Evolutionary conservation across 306 rosid species (phyloP).

Genomic region (Vigna trinervia): DNA sequence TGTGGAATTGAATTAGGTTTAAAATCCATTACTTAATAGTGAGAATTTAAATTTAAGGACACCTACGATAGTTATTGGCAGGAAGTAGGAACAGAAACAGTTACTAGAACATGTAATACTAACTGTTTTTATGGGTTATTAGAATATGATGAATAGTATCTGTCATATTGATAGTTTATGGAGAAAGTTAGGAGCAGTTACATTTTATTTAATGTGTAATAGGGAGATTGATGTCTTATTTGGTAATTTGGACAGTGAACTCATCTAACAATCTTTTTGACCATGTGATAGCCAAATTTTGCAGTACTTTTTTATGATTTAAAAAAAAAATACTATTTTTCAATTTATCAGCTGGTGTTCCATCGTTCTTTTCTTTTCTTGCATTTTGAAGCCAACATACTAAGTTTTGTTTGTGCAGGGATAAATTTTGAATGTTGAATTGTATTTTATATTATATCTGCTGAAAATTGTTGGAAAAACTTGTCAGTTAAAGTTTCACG

Average conservation of each 20-base stretch:
- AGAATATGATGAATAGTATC: not conserved
- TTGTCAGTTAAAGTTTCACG: conserved; percentile 62
- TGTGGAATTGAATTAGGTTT: no score
- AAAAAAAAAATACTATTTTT: not conserved
- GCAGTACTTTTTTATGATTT: not conserved
- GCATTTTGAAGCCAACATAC: conserved; percentile 45
- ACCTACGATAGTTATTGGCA: not conserved
- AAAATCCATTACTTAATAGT: no score
- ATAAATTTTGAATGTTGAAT: conserved; percentile 61
- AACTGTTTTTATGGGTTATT: not conserved
- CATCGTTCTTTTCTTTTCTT: conserved; percentile 15
- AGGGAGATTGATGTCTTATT: no score
- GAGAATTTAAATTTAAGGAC: no score
- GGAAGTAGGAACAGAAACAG: not conserved
- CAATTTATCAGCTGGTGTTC: not conserved
- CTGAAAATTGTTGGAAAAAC: conserved; percentile 60
- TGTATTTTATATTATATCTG: conserved; percentile 61
- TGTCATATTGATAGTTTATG: not conserved
- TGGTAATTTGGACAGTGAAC: not conserved
- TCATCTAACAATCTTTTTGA: not conserved
- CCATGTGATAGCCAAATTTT: not conserved
- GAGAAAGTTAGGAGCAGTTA: not conserved
- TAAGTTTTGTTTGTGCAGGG: conserved; percentile 56
- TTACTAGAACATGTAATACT: not conserved
- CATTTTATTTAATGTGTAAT: not conserved